A percentile compares a stretch with the other conserved stretches of the same genome.
These are phyloP conservation scores for Fusarium xylarioides DNA, from an alignment of 2,329 filamentous ascomycete genomes.

Conservation along the genomic window DNA sequence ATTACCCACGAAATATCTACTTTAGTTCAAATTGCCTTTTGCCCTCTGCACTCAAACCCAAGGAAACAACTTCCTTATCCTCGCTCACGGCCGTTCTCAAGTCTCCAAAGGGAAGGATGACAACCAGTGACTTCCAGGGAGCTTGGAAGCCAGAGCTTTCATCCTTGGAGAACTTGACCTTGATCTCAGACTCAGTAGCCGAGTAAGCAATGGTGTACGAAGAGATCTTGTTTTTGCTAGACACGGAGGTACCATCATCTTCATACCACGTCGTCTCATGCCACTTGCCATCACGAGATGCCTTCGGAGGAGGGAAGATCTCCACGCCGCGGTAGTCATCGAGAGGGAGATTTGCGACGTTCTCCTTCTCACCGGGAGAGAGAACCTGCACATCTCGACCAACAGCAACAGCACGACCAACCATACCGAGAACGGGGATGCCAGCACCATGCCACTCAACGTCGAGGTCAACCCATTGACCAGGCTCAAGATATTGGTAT, in stretches of 20 bases:
- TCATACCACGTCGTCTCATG: slow-evolving; percentile 49
- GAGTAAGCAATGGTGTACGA: slow-evolving; percentile 45
- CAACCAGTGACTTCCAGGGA: slow-evolving; percentile 46
- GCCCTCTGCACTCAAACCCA: slow-evolving; percentile 3
- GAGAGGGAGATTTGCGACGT: slow-evolving; percentile 50
- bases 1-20: not conserved
- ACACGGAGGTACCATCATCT: slow-evolving; percentile 50
- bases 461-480: slow-evolving; percentile 52
- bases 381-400: slow-evolving; percentile 50
- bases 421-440: slow-evolving; percentile 52
- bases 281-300: slow-evolving; percentile 29
- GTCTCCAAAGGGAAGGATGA: slow-evolving; percentile 48
- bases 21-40: not conserved
- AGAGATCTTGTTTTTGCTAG: slow-evolving; percentile 46
- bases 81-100: not conserved
- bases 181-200: slow-evolving; percentile 28
- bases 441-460: slow-evolving; percentile 55
- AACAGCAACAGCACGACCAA: slow-evolving; percentile 52
- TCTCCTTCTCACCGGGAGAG: slow-evolving; percentile 48
- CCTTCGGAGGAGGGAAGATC: slow-evolving; percentile 51
- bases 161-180: slow-evolving; percentile 43
- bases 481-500: slow-evolving; percentile 62
- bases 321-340: slow-evolving; percentile 56
- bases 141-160: slow-evolving; percentile 47
- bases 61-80: not conserved